Evolutionary conservation across 768 basidiomycete genomes (phyloP).

Genomic region (Cystobasidiopsis lactophilus): DNA sequence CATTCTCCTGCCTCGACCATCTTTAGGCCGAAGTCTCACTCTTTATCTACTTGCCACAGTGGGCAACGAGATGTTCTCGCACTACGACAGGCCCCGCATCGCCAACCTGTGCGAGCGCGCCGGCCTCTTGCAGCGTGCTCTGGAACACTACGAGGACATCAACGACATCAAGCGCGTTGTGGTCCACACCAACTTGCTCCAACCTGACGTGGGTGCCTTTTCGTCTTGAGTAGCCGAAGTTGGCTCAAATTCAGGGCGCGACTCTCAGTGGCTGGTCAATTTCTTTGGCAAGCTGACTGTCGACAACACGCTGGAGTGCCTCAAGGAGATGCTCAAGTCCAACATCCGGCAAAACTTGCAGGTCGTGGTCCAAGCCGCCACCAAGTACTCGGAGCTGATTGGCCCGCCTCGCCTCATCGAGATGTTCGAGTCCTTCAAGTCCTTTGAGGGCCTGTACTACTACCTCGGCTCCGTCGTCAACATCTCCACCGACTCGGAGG

Average conservation of each 20-base stretch:
- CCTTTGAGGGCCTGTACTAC: constrained; percentile 90
- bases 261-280: constrained; percentile 65
- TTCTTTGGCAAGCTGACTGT: constrained; percentile 94
- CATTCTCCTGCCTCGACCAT: no score
- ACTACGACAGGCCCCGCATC: constrained; percentile 88
- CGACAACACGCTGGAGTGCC: constrained; percentile 84
- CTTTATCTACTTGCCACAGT: constrained; percentile 22
- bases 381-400: constrained; percentile 94
- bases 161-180: constrained; percentile 97
- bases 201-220: constrained; percentile 43
- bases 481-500: constrained; percentile 82
- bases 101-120: constrained; percentile 98
- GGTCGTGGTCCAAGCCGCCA: constrained; percentile 87
- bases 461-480: constrained; percentile 97
- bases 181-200: constrained; percentile 67
- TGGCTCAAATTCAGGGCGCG: not conserved
- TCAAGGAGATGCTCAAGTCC: constrained; percentile 89
- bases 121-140: constrained; percentile 74
- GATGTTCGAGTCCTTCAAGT: constrained; percentile 96
- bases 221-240: not conserved
- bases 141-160: constrained; percentile 94
- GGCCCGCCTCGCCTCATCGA: constrained; percentile 95
- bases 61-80: constrained; percentile 92
- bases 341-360: constrained; percentile 97
- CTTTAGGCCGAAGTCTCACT: no score